Conservation (phyloP, 2,329 filamentous ascomycete species). For the Alternaria atra region DNA sequence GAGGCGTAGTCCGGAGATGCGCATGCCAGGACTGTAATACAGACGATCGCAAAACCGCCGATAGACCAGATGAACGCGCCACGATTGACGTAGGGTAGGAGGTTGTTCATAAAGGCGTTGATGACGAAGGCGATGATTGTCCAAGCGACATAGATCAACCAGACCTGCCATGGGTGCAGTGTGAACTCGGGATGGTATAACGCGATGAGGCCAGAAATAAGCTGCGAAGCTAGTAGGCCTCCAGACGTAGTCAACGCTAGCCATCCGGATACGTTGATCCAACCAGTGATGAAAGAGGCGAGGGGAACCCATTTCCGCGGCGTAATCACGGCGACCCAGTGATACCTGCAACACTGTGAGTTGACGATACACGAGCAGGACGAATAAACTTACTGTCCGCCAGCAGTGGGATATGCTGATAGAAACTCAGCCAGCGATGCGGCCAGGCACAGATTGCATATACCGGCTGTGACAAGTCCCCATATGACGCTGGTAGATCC, state of each 20-base stretch:
- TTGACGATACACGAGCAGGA: slow-evolving; percentile 23
- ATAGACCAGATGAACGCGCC: slow-evolving; percentile 76
- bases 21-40: slow-evolving; percentile 73
- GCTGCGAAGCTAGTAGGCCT: slow-evolving; percentile 71
- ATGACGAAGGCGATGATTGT: slow-evolving; percentile 68
- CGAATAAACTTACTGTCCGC: slow-evolving; percentile 38
- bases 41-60: slow-evolving; percentile 73
- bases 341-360: slow-evolving; percentile 61
- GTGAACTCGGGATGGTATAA: slow-evolving; percentile 68
- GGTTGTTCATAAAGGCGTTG: slow-evolving; percentile 70
- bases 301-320: slow-evolving; percentile 68
- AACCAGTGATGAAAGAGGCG: slow-evolving; percentile 75
- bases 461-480: slow-evolving; percentile 64
- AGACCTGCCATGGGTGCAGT: slow-evolving; percentile 73
- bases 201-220: slow-evolving; percentile 71
- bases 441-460: slow-evolving; percentile 76
- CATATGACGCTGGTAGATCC: slow-evolving; percentile 77
- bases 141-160: slow-evolving; percentile 74
- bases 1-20: slow-evolving; percentile 71
- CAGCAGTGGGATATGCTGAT: slow-evolving; percentile 66
- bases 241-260: slow-evolving; percentile 72
- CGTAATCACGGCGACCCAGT: slow-evolving; percentile 74
- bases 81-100: slow-evolving; percentile 73
- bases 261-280: slow-evolving; percentile 78
- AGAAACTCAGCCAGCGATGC: slow-evolving; percentile 76